Evolutionary conservation across 1,139 yeast species (phyloP).

Genomic region (Tardiomyces depauwii): DNA sequence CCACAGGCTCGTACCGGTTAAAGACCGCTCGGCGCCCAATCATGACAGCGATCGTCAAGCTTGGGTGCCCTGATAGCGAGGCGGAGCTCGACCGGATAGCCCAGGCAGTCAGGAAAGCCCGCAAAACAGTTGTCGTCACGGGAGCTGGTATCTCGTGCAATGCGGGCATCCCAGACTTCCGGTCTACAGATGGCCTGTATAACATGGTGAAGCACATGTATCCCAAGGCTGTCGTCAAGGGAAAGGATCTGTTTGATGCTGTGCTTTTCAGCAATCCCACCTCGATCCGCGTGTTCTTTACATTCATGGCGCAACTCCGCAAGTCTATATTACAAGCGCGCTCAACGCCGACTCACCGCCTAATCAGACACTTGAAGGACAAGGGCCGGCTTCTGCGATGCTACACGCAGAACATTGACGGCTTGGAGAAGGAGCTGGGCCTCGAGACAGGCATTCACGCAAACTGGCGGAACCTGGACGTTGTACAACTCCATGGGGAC

Average conservation of each 20-base stretch:
- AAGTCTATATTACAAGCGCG: constrained; percentile 49
- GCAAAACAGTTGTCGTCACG: constrained; percentile 36
- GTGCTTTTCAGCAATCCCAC: constrained; percentile 60
- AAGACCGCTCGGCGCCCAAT: too few relatives aligned
- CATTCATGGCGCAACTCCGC: constrained; percentile 69
- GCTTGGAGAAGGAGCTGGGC: constrained; percentile 41
- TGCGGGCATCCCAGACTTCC: constrained; percentile 93
- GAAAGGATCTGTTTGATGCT: constrained; percentile 85
- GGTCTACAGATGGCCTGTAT: constrained; percentile 77
- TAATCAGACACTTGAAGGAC: constrained; percentile 54
- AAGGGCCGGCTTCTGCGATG: constrained; percentile 66
- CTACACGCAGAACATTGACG: constrained; percentile 70
- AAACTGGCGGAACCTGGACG: constrained; percentile 37
- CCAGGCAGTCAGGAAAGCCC: constrained; percentile 12
- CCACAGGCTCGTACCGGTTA: neutral
- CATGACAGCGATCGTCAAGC: constrained; percentile 1
- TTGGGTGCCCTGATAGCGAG: constrained; percentile 3
- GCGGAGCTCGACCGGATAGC: constrained; percentile 13
- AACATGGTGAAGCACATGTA: constrained; percentile 54
- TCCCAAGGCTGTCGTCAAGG: constrained; percentile 55
- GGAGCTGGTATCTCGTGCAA: constrained; percentile 96
- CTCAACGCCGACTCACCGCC: constrained; percentile 78
- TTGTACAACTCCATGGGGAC: constrained; percentile 86
- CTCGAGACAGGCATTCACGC: constrained; percentile 18
- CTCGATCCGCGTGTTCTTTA: constrained; percentile 59